Conservation (phyloP, 192 early-diverging fungal genomes). For the Coemansia sp. region DNA sequence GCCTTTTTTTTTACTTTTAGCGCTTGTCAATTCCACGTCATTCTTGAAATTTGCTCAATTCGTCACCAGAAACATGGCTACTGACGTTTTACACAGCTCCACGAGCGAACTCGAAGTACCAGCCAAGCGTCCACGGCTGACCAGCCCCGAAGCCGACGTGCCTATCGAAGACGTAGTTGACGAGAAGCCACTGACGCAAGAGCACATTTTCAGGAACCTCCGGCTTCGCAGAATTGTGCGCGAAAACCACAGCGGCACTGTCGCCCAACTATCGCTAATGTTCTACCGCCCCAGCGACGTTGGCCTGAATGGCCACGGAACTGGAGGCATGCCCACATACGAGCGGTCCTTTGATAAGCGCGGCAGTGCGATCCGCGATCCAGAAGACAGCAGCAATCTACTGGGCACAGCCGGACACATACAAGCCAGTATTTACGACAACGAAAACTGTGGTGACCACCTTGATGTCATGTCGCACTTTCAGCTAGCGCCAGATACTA, state of each 20-base stretch:
- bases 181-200: slow-evolving; percentile 44
- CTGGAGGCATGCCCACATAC: slow-evolving; percentile 55
- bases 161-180: background rate
- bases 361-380: slow-evolving; percentile 64
- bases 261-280: slow-evolving; percentile 75
- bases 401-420: slow-evolving; percentile 68
- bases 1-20: background rate
- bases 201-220: slow-evolving; percentile 69
- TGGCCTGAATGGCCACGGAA: slow-evolving; percentile 33
- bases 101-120: slow-evolving; percentile 17
- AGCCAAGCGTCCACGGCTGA: slow-evolving; percentile 42
- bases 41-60: background rate
- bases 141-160: slow-evolving; percentile 20
- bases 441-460: slow-evolving; percentile 91
- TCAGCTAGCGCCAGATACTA: slow-evolving; percentile 41
- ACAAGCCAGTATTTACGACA: slow-evolving; percentile 87
- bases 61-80: background rate
- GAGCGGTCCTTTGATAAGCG: slow-evolving; percentile 67
- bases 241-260: slow-evolving; percentile 81
- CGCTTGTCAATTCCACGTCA: background rate
- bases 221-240: slow-evolving; percentile 83
- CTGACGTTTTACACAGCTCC: background rate
- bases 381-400: slow-evolving; percentile 70
- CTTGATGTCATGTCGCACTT: slow-evolving; percentile 94
- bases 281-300: slow-evolving; percentile 58